phyloP scores from a whole-genome alignment of 2,329 filamentous ascomycete species.

The Daldinia eschscholtzii region DNA sequence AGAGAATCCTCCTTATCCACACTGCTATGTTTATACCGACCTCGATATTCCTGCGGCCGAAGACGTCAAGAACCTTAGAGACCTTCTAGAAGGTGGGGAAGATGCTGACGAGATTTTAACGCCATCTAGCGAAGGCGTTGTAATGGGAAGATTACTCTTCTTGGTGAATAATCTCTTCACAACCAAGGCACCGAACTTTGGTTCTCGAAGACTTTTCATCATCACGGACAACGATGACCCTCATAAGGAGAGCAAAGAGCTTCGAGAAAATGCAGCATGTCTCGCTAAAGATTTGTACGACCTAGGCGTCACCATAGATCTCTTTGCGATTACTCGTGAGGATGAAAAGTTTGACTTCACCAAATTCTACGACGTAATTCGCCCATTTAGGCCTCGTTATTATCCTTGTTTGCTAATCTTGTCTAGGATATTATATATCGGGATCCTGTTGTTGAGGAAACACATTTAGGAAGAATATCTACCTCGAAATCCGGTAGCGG shows the following conservation, averaged over 20 bases:
- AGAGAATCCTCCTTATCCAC: slow-evolving; percentile 77
- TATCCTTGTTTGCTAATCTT: slow-evolving; percentile 26
- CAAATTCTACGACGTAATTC: slow-evolving; percentile 88
- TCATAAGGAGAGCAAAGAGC: slow-evolving; percentile 77
- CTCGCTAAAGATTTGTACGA: slow-evolving; percentile 96
- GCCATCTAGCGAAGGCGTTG: slow-evolving; percentile 76
- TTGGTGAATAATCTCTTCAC: slow-evolving; percentile 98
- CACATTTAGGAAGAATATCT: slow-evolving; percentile 68
- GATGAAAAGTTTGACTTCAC: slow-evolving; percentile 81
- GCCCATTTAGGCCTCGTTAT: slow-evolving; percentile 39
- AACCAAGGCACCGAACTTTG: slow-evolving; percentile 93
- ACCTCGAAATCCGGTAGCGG: slow-evolving; percentile 79
- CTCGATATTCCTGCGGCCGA: slow-evolving; percentile 87
- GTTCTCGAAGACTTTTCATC: slow-evolving; percentile 91
- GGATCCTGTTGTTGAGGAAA: slow-evolving; percentile 77
- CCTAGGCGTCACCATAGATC: slow-evolving; percentile 88
- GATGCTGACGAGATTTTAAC: slow-evolving; percentile 76
- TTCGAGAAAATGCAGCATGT: slow-evolving; percentile 82
- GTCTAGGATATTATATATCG: slow-evolving; percentile 89
- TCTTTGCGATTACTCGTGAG: slow-evolving; percentile 86
- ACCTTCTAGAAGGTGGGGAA: slow-evolving; percentile 82
- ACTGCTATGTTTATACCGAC: slow-evolving; percentile 92
- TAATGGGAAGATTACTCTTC: slow-evolving; percentile 91
- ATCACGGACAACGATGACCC: slow-evolving; percentile 95
- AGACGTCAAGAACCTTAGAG: slow-evolving; percentile 84